Percentiles rank a stretch among this genome's conserved stretches.
These are phyloP conservation scores for Rhodotorula taiwanensis DNA, from an alignment of 768 basidiomycete genomes.

Conservation along the genomic window DNA sequence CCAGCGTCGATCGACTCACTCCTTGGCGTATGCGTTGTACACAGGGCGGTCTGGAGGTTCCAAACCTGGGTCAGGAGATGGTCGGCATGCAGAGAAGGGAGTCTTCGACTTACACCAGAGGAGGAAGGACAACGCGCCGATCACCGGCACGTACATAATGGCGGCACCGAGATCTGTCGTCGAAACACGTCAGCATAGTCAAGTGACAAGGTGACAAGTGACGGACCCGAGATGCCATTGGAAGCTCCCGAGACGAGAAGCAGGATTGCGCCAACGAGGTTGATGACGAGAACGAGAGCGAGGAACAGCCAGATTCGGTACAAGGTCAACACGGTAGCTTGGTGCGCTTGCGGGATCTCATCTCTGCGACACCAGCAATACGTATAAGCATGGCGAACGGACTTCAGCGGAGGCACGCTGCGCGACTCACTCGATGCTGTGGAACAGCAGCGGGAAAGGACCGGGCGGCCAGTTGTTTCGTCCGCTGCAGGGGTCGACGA, in stretches of 20 bases:
- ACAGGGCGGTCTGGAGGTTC: conserved; percentile 58
- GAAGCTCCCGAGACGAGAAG: conserved; percentile 67
- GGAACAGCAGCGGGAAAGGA: conserved; percentile 82
- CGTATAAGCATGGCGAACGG: too few relatives aligned
- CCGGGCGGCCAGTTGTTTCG: conserved; percentile 92
- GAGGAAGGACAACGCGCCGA: conserved; percentile 72
- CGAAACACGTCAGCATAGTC: not conserved
- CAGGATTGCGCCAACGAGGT: conserved; percentile 83
- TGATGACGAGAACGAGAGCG: conserved; percentile 68
- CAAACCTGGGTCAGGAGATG: not conserved
- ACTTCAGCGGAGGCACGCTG: too few relatives aligned
- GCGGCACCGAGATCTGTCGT: conserved; percentile 64
- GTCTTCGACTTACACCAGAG: conserved; percentile 65
- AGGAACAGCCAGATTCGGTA: conserved; percentile 94
- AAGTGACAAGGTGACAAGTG: not conserved
- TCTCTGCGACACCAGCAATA: too few relatives aligned
- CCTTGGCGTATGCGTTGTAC: conserved; percentile 62
- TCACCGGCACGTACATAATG: conserved; percentile 72
- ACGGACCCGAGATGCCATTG: conserved; percentile 47
- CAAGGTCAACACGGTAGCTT: conserved; percentile 70
- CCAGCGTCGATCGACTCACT: conserved; percentile 53
- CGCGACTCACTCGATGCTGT: conserved; percentile 58
- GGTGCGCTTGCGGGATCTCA: conserved; percentile 77
- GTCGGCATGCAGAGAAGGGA: not conserved
- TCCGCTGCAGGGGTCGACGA: conserved; percentile 53